Evolutionary conservation across 306 rosid genomes (phyloP), one percentile per base, ranked within the genome.

Genomic region (Sicyos baderoa): DNA sequence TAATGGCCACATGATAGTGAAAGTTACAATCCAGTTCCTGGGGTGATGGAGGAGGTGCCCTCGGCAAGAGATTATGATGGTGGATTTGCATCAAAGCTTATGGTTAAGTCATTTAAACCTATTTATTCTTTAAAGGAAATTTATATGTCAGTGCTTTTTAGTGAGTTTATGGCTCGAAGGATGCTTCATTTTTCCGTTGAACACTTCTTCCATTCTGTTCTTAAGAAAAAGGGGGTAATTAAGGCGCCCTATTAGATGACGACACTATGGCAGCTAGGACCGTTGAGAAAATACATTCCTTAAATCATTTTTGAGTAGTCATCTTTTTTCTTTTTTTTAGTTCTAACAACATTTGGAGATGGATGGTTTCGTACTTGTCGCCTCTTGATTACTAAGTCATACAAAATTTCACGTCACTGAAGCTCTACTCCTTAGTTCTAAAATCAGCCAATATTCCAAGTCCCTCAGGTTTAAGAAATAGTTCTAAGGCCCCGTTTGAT

Each of bases 11-110:
- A 73, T 83, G 76, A 65, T 86, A 92, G 98, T 77, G 96, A 90
- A 73, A 75, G 86, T 76, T 92, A 92, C 76, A 92, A 92, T 84
- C 98, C 98, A 6, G 98, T 89, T 77, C 98, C 96, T 67, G 95
- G 98, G 29, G 75, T 92, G 81, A 92, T 86, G 96, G 87, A 87
- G 71, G 95, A 85, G 35, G 93, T 88, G 72, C 98, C 98, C 68
- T 89, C 98, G 35, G 85, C 98, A 4, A 86, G 86, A 70, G 83
- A 89, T 80, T 92, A 92, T 78, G 76, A 70, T n/a, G 95, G 97
- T 75, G 98, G 98, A 51, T 93, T 93, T 55, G 88, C 97, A 40
- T 86, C 97, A 44, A 93, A 89, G 79, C 98, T 89, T 77, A 89
- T 93, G 98, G 96, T 86, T 25, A 80, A 40, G 82, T 73, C 72